These are phyloP conservation scores for Podila epigama DNA, from an alignment of 192 early-diverging fungal genomes.

Conservation along the genomic window DNA sequence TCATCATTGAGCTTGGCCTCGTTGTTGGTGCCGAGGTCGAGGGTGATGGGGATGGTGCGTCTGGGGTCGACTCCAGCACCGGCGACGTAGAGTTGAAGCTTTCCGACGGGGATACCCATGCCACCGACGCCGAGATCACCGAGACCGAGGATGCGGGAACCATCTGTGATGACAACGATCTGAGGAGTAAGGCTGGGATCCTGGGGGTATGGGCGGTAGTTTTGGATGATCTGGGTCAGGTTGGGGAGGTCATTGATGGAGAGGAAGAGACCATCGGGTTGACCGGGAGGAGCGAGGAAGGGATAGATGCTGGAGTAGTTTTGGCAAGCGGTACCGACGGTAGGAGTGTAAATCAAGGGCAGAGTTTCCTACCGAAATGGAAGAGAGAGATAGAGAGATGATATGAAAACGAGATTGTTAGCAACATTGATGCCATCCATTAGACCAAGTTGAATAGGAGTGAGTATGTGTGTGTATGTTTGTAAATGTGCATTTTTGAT, in stretches of 20 bases:
- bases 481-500: no score
- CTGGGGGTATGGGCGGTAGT: conserved; percentile 74
- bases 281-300: conserved; percentile 77
- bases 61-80: conserved; percentile 87
- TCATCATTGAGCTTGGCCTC: conserved; percentile 82
- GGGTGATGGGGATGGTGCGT: conserved; percentile 86
- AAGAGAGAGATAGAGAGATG: not conserved
- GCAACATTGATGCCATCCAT: no score
- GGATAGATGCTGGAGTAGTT: conserved; percentile 91
- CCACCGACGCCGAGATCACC: conserved; percentile 96
- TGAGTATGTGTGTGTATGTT: no score
- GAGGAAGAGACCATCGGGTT: conserved; percentile 88
- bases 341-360: conserved; percentile 85
- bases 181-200: conserved; percentile 66
- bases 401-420: not conserved
- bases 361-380: conserved; percentile 65
- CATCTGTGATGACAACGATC: conserved; percentile 95
- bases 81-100: conserved; percentile 91
- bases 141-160: conserved; percentile 91
- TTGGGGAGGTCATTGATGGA: conserved; percentile 77
- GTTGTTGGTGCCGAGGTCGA: conserved; percentile 94
- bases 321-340: conserved; percentile 85
- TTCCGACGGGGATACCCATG: conserved; percentile 95
- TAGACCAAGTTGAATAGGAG: no score
- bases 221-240: conserved; percentile 78